A percentile compares a stretch with the other conserved stretches of the same genome.
These are phyloP conservation scores for Aspergillus pseudoglaucus DNA, from an alignment of 2,329 filamentous ascomycete genomes.

Conservation along the genomic window DNA sequence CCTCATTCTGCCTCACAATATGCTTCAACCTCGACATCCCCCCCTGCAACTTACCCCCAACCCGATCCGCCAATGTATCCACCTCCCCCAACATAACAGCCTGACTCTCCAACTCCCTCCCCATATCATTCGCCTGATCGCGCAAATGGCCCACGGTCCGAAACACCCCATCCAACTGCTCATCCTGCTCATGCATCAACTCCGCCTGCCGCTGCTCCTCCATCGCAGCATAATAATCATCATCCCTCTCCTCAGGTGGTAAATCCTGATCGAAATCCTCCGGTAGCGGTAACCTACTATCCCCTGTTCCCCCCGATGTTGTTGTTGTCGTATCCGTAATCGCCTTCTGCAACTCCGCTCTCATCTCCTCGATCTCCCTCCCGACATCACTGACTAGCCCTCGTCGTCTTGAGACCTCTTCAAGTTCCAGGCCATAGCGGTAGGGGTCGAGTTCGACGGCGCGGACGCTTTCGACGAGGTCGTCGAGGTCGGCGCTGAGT, in stretches of 20 bases:
- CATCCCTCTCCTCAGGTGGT: constrained; percentile 39
- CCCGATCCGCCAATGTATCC: constrained; percentile 76
- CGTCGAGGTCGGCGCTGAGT: constrained; percentile 76
- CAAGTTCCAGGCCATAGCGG: constrained; percentile 74
- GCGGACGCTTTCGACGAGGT: constrained; percentile 78
- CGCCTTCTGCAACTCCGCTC: constrained; percentile 65
- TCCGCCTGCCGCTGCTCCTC: constrained; percentile 86
- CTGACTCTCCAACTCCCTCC: constrained; percentile 92
- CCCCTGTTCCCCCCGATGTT: constrained; percentile 30
- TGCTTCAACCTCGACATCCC: constrained; percentile 81
- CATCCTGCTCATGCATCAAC: constrained; percentile 92
- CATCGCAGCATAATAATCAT: constrained; percentile 68
- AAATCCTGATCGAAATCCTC: constrained; percentile 47
- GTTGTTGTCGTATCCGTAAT: constrained; percentile 36
- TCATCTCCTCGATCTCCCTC: constrained; percentile 83
- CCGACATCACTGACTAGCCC: constrained; percentile 84
- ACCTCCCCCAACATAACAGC: constrained; percentile 79
- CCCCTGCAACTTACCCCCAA: constrained; percentile 75
- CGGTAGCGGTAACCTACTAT: constrained; percentile 51
- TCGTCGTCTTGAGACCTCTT: constrained; percentile 74
- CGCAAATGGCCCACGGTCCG: constrained; percentile 85
- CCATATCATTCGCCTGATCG: constrained; percentile 91
- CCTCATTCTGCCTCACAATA: constrained; percentile 86
- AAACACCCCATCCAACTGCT: constrained; percentile 87
- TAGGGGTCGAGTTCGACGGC: constrained; percentile 84